Evolutionary conservation across 2,329 filamentous ascomycete species (phyloP).

Genomic region (Cadophora sp.): DNA sequence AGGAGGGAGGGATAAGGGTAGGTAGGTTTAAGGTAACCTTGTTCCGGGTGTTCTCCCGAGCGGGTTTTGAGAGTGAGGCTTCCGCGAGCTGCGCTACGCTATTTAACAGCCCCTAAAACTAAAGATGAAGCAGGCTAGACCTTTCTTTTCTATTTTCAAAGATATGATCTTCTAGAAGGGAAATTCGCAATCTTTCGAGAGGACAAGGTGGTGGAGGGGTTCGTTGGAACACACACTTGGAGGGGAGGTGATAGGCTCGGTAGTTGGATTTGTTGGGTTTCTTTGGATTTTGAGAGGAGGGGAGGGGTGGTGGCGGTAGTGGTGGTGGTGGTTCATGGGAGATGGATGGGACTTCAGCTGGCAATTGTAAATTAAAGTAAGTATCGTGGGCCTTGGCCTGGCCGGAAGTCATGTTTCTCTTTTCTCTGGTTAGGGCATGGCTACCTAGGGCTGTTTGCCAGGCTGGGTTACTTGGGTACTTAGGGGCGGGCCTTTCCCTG

Average conservation of each 20-base stretch:
- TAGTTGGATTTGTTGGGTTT: not conserved
- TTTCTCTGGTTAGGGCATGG: not conserved
- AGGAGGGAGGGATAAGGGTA: too few relatives aligned
- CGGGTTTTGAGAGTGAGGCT: not conserved
- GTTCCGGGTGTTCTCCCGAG: not conserved
- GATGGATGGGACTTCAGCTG: not conserved
- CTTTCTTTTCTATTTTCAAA: not conserved
- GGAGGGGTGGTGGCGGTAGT: not conserved
- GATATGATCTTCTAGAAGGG: conserved; percentile 8
- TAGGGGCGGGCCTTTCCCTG: conserved; percentile 10
- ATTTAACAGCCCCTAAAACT: not conserved
- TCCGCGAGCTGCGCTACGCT: not conserved
- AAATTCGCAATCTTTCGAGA: conserved; percentile 5
- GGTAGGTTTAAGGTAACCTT: not conserved
- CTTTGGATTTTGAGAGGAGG: not conserved
- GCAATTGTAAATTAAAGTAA: not conserved
- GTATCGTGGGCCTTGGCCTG: not conserved
- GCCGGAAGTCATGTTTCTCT: not conserved
- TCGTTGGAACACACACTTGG: not conserved
- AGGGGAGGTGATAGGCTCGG: conserved; percentile 7
- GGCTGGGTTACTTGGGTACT: not conserved
- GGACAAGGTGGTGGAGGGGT: not conserved
- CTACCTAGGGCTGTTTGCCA: not conserved
- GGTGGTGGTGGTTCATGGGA: not conserved
- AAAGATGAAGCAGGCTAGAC: conserved; percentile 12